Conservation (phyloP, 306 rosid genomes). For the Sophora flavescens region DNA sequence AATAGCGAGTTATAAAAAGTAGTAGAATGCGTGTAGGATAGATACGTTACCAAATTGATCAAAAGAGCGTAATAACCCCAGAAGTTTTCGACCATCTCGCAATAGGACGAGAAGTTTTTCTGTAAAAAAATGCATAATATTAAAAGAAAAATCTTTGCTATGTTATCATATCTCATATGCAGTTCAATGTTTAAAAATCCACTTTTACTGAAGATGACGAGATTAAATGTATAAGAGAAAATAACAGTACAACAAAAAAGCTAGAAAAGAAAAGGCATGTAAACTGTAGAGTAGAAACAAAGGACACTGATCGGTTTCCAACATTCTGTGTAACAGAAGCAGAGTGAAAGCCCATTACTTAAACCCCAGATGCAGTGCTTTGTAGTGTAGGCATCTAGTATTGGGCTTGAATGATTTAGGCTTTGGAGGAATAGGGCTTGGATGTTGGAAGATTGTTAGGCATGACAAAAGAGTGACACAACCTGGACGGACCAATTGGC, state of each 20-base stretch:
- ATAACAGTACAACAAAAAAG: not conserved
- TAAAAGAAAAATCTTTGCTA: not conserved
- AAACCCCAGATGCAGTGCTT: constrained; percentile 22
- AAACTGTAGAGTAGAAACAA: not conserved
- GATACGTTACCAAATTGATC: constrained; percentile 78
- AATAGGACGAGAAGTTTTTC: constrained; percentile 90
- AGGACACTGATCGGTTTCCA: not conserved
- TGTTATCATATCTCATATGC: constrained; percentile 19
- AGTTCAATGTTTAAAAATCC: constrained; percentile 24
- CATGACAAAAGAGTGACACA: too few species aligned
- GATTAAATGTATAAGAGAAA: constrained; percentile 14
- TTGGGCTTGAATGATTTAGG: too few species aligned
- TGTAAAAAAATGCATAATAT: constrained; percentile 45
- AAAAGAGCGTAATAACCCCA: constrained; percentile 87
- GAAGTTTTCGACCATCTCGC: constrained; percentile 86
- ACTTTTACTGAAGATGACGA: not conserved
- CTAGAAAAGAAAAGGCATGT: not conserved
- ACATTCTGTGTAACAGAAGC: not conserved
- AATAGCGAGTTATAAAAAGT: constrained; percentile 7
- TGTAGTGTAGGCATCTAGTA: not conserved
- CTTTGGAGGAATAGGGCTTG: too few species aligned
- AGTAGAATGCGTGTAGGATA: constrained; percentile 25
- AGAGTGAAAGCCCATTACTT: not conserved
- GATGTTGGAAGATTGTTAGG: too few species aligned
- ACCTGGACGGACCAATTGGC: too few species aligned